Percentiles rank a stretch among this genome's conserved stretches.
phyloP scores from a whole-genome alignment of 345 rosid species.

The Hibiscus mutabilis region DNA sequence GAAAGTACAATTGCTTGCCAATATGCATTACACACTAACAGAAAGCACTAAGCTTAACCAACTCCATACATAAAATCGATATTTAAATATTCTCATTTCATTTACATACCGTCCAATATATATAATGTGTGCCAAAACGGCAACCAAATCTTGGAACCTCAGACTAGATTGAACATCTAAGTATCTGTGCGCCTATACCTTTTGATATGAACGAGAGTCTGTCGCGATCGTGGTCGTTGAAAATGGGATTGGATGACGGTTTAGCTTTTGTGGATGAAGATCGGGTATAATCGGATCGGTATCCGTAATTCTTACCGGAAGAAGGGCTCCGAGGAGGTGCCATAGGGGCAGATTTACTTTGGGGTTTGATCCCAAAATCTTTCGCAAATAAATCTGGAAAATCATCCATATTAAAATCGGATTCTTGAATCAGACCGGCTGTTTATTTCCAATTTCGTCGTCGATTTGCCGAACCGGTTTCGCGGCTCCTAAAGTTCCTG shows the following conservation, averaged over 20 bases:
- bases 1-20: too few species aligned
- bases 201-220: slow-evolving; percentile 16
- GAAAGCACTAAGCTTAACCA: too few species aligned
- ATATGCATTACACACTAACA: too few species aligned
- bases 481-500: not conserved
- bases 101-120: not conserved
- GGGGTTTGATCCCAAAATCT: slow-evolving; percentile 67
- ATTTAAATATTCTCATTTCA: too few species aligned
- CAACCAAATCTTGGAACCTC: not conserved
- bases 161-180: not conserved
- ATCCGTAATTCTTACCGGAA: slow-evolving; percentile 21
- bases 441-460: slow-evolving; percentile 1
- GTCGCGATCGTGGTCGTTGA: slow-evolving; percentile 38
- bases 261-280: slow-evolving; percentile 19
- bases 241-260: slow-evolving; percentile 26
- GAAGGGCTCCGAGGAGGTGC: slow-evolving; percentile 33
- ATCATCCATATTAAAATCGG: slow-evolving; percentile 45
- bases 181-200: not conserved
- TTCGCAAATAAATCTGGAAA: slow-evolving; percentile 50
- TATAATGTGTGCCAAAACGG: not conserved
- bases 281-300: slow-evolving; percentile 28
- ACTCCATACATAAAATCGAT: not conserved
- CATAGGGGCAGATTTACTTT: slow-evolving; percentile 76
- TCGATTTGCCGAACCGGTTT: not conserved
- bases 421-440: not conserved